Conservation (phyloP, 257 asterid species). For the Nicotiana knightiana region DNA sequence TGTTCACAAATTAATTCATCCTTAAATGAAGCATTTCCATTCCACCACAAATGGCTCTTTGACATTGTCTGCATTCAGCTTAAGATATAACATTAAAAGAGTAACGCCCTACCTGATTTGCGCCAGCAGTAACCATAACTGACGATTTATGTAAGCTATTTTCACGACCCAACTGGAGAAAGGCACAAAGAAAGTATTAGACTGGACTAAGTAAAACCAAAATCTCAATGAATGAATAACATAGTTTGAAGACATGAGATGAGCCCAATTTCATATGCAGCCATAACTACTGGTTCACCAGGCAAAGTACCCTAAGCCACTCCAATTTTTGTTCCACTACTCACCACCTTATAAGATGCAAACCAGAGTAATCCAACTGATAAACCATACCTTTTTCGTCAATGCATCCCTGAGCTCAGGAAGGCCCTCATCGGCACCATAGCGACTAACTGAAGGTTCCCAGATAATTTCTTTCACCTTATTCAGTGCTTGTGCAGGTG, state of each 20-base stretch:
- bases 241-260: neutral
- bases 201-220: constrained; percentile 1
- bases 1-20: neutral
- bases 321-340: neutral
- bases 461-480: constrained; percentile 65
- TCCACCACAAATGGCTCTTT: neutral
- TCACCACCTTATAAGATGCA: neutral
- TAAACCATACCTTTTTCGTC: constrained; percentile 48
- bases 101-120: constrained; percentile 69
- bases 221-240: neutral
- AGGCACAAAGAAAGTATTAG: constrained; percentile 2
- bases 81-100: neutral
- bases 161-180: constrained; percentile 58
- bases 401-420: constrained; percentile 91
- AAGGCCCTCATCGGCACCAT: constrained; percentile 95
- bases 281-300: neutral
- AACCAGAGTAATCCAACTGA: neutral
- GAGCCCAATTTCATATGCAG: neutral
- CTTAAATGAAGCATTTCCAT: neutral
- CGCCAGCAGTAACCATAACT: constrained; percentile 99
- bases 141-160: constrained; percentile 71
- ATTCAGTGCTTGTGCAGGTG: constrained; percentile 77
- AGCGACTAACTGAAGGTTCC: constrained; percentile 84
- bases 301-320: neutral
- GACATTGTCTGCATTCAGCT: neutral